Evolutionary conservation across 768 basidiomycete species (phyloP), one percentile per base, ranked within the genome.

Genomic region (Glaciozyma martinii): DNA sequence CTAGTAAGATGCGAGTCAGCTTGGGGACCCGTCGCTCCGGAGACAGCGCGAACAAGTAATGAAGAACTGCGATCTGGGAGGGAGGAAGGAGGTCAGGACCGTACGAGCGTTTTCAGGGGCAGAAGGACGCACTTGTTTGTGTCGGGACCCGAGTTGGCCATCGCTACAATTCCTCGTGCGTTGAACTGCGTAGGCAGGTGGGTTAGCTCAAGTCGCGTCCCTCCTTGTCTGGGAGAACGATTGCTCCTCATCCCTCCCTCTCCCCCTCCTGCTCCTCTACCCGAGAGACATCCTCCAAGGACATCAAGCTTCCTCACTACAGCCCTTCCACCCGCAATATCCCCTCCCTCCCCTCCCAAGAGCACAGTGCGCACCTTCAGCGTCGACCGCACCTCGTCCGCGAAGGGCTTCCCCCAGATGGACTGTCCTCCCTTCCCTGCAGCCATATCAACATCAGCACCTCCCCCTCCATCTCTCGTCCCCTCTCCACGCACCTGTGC

Each of bases 91-190:
- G 29, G n/a, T 56, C 44, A 60, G 62, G n/a, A 23, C 6, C 5
- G 12, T 18, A 13, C 15, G 23, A 58, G 6, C 16, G 13, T 12
- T 37, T 18, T 12, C 27, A 27, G 9, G 30, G 19, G 58, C 47
- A 3, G 18, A 3, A 21, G 37, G 21, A 46, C 71, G 12, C 40
- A 78, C 78, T 94, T 97, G 80, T 97, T 99, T 42, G 88, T 84
- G 75, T 95, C 90, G 15, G 86, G 85, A 1, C 95, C 95, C 12
- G 89, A 86, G 77, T 98, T 99, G 61, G 95, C 95, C 93, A 98
- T 98, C 33, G 95, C 95, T 21, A 98, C 86, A 70, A 97, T 82
- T 23, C 95, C 95, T 66, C 95, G 85, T 59, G 85, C 80, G 76
- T 97, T 97, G 80, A 99, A 98, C 94, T 98, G 16, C 18, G 19